phyloP scores from a whole-genome alignment of 176 grass and related monocot species.

The Eragrostis curvula region DNA sequence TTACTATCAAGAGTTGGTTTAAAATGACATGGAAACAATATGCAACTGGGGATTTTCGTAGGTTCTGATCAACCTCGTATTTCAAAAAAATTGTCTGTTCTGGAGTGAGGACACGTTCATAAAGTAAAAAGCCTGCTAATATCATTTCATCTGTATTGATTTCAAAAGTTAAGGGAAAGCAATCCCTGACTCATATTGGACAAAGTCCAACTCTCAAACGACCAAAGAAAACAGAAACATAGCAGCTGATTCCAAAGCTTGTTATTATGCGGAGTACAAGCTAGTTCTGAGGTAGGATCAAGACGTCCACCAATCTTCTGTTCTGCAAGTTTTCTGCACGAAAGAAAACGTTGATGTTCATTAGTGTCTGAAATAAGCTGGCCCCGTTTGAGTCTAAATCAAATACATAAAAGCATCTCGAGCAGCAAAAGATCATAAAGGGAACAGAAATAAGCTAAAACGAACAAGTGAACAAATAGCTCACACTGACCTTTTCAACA shows the following conservation, averaged over 20 bases:
- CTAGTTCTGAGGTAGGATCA: background rate
- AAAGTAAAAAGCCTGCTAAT: background rate
- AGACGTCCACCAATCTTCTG: background rate
- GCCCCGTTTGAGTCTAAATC: background rate
- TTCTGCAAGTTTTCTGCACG: background rate
- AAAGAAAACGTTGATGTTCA: background rate
- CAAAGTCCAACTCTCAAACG: background rate
- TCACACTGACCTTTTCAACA: background rate
- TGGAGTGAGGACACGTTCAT: background rate
- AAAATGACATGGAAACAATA: background rate
- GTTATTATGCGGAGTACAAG: background rate
- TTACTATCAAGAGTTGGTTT: background rate
- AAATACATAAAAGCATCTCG: background rate
- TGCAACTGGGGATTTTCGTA: background rate
- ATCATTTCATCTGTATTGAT: background rate
- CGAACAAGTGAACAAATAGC: background rate
- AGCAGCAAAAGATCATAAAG: background rate
- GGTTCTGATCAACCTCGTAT: background rate
- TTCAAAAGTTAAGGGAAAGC: background rate
- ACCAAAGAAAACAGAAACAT: too few relatives aligned
- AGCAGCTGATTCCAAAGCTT: background rate
- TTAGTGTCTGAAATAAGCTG: background rate
- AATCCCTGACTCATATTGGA: background rate
- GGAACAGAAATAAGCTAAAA: background rate
- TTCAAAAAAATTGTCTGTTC: background rate